phyloP scores from a whole-genome alignment of 257 asterid genomes.

The Buddleja alternifolia region DNA sequence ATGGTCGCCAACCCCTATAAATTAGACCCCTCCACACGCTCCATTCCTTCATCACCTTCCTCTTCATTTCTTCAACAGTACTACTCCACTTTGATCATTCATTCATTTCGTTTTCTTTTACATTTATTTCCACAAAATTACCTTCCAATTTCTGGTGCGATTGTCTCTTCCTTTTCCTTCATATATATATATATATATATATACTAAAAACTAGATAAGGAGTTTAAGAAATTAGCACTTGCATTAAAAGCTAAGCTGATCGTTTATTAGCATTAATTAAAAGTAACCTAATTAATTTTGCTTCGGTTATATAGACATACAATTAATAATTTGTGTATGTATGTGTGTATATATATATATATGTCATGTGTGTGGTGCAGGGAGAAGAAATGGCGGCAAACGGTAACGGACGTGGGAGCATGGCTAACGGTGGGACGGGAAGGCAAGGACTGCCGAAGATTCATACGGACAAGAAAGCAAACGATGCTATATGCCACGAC shows the following conservation, averaged over 20 bases:
- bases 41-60: slow-evolving; percentile 30
- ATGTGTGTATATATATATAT: too few relatives aligned
- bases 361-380: slow-evolving; percentile 25
- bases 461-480: slow-evolving; percentile 44
- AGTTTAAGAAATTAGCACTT: neutral
- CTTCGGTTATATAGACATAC: neutral
- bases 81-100: slow-evolving; percentile 21
- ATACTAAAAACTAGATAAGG: too few relatives aligned
- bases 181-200: too few relatives aligned
- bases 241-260: neutral
- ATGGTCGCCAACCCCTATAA: slow-evolving; percentile 35
- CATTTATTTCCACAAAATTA: neutral
- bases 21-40: slow-evolving; percentile 25
- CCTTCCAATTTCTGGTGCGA: slow-evolving; percentile 25
- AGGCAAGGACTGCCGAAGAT: slow-evolving; percentile 62
- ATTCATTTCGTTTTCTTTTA: neutral
- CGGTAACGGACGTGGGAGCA: slow-evolving; percentile 38
- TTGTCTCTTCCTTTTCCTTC: neutral
- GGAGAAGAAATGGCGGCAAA: slow-evolving; percentile 48
- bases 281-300: neutral
- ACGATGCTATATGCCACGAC: slow-evolving; percentile 50
- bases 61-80: slow-evolving; percentile 19
- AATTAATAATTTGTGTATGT: too few relatives aligned
- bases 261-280: neutral
- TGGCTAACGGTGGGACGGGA: slow-evolving; percentile 38